Evolutionary conservation across 192 early-diverging fungal species (phyloP).

Genomic region (Backusella tuberculispora): DNA sequence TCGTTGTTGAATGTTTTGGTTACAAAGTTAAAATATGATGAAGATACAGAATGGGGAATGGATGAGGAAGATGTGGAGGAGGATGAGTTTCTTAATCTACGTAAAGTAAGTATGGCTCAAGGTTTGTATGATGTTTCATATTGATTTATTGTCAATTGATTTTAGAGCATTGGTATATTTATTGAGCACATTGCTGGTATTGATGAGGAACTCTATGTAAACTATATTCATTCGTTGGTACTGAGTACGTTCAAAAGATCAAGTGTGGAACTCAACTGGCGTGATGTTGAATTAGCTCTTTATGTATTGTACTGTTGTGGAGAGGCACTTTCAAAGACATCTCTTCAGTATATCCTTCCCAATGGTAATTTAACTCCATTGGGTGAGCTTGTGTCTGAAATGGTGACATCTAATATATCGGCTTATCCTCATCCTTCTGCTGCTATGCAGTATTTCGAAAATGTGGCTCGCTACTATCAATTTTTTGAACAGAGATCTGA

Average conservation of each 20-base stretch:
- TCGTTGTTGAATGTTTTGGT: slow-evolving; percentile 70
- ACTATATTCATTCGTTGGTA: slow-evolving; percentile 62
- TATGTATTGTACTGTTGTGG: slow-evolving; percentile 74
- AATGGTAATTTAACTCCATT: slow-evolving; percentile 50
- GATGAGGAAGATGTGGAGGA: slow-evolving; percentile 78
- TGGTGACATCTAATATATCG: slow-evolving; percentile 74
- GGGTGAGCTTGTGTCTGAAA: slow-evolving; percentile 62
- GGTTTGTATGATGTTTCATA: not conserved
- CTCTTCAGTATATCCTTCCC: slow-evolving; percentile 47
- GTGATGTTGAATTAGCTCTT: slow-evolving; percentile 75
- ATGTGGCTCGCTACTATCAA: slow-evolving; percentile 65
- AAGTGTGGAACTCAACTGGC: slow-evolving; percentile 66
- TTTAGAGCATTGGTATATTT: slow-evolving; percentile 68
- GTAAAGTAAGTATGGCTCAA: slow-evolving; percentile 54
- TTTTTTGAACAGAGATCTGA: slow-evolving; percentile 72
- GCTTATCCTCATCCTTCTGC: slow-evolving; percentile 76
- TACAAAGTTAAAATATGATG: slow-evolving; percentile 89
- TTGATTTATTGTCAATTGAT: slow-evolving; percentile 13
- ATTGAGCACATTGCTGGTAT: slow-evolving; percentile 79
- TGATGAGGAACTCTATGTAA: slow-evolving; percentile 60
- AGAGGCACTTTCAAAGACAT: slow-evolving; percentile 61
- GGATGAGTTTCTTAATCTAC: slow-evolving; percentile 67
- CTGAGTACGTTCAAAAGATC: slow-evolving; percentile 59
- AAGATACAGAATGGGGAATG: slow-evolving; percentile 75
- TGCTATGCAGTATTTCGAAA: slow-evolving; percentile 77